Base-by-base conservation (phyloP, 2,329 filamentous ascomycete species). In the Dactylellina sp. region DNA sequence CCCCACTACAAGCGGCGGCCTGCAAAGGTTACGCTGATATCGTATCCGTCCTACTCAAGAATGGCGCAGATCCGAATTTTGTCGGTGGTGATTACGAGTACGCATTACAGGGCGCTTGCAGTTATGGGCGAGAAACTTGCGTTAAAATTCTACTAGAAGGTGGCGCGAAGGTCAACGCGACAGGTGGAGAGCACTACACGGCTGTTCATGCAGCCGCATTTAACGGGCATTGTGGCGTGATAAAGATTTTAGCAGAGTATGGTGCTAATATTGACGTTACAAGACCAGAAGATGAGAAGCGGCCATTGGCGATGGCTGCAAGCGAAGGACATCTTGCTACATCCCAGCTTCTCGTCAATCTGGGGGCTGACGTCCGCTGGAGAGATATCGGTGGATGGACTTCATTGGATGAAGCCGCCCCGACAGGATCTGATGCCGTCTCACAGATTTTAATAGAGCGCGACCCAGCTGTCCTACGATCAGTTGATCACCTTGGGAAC, bases 11-110 rank as follows among this genome's bases (percentile, higher is more conserved):
- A 16, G 56, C 25, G 7, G 56, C 42, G 7, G 40, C 56, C 7
- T 60, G 56, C 7, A 60, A 60, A 49, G 56, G 56, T 20, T 49
- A 49, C 14, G 7, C 25, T n/a, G 42, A 60, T 5, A 60, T 60
- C 32, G 39, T 60, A 2, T 35, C 28, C 0, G 28, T 60, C n/a
- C 42, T 60, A 4, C 20, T 60, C 5, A n/a, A 49, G 35, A 49
- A 24, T 37, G 56, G 56, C 16, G 56, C 42, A 14, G 42, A 60
- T 37, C 40, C 42, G 7, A 60, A 60, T 11, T 37, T 60, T 0
- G 12, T 16, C 2, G 56, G 24, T 12, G 56, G 56, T 7, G 56
- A 60, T 32, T 60, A 60, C 24, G 24, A 32, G 14, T 49, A 49
- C 49, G 35, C 56, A n/a, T n/a, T 60, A 14, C 56, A 60, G 22